Base-by-base conservation (phyloP, 2,329 filamentous ascomycete genomes). In the Cytospora chrysosperma region DNA sequence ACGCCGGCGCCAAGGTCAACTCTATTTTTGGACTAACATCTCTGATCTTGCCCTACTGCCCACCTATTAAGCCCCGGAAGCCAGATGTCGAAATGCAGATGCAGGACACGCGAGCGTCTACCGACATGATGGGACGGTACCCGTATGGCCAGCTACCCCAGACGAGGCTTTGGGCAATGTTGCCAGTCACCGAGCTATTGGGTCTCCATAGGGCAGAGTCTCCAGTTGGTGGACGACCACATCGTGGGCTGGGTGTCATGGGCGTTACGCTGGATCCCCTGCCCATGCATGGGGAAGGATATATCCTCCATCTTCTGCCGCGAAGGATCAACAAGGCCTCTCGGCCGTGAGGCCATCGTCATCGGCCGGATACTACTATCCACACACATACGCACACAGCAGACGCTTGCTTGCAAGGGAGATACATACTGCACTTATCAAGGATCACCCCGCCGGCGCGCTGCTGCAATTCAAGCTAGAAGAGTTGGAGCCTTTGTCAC, bases 71-170 rank as follows among this genome's bases (percentile, higher is more conserved):
- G 1, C n/a, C 43, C 53, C 53, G 34, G 40, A 27, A 13, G 24
- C 49, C 40, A 56, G 64, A 64, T 65, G 50, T 56, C 28, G 30
- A 58, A 21, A 57, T 65, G 64, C 64, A 61, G 37, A 32, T 65
- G 49, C 54, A 61, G 49, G 43, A 37, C 26, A 27, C 58, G 28
- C 24, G 58, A 26, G 21, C 21, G 32, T 30, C n/a, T 26, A 30
- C 21, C 51, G 10, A 24, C n/a, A 19, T 2, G 21, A 50, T 30
- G 21, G 21, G 37, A 30, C 37, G 15, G 9, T 50, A 9, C 12
- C 43, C 43, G 24, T 47, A 47, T 47, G n/a, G 43, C 7, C 13
- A 26, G 27, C 13, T 49, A 37, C 28, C 28, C 59, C 19, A 15
- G 28, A 61, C 51, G 51, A 61, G 37, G 28, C 59, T 37, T 37